Base-by-base conservation (phyloP, 1,139 yeast genomes). In the Blastobotrys malaysiensis region DNA sequence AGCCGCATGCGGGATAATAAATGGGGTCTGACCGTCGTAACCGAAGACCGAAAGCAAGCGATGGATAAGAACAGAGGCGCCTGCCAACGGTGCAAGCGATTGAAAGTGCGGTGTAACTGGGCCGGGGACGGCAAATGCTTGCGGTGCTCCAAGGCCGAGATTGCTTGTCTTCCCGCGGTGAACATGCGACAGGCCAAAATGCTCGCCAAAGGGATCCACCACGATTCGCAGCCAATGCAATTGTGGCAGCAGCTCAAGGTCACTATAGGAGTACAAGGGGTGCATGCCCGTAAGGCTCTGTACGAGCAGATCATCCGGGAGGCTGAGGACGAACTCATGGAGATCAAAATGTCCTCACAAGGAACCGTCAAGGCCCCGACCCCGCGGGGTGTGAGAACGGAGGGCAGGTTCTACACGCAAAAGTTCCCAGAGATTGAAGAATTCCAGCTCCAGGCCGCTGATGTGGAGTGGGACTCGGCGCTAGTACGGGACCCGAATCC, bases 21-120 rank as follows among this genome's bases (percentile, higher is more conserved):
- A n/a, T n/a, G n/a, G n/a, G n/a, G n/a, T n/a, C n/a, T n/a, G n/a
- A n/a, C n/a, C n/a, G n/a, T n/a, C n/a, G n/a, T n/a, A n/a, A n/a
- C n/a, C n/a, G n/a, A n/a, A n/a, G n/a, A n/a, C n/a, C n/a, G n/a
- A n/a, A n/a, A n/a, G n/a, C n/a, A n/a, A 13, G 39, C 14, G 11
- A 31, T 31, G 39, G 39, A 31, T 3, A 31, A 31, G 39, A 13
- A 13, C 16, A 31, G 16, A 31, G 16, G 39, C 6, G 51, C 56
- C 20, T 52, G 54, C 48, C 27, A 14, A 39, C 51, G 54, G n/a
- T 52, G 54, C 43, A 52, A 52, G 24, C 44, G 51, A 14, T 20
- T 52, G 6, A 52, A 52, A 18, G 54, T 52, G 44, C 39, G 43
- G 14, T 52, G 54, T 24, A 31, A 31, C 7, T 31, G 39, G 39